A percentile compares a stretch with the other conserved stretches of the same genome.
Conservation (phyloP, 352 stramenopile genomes). For the Globisporangium barbulae region DNA sequence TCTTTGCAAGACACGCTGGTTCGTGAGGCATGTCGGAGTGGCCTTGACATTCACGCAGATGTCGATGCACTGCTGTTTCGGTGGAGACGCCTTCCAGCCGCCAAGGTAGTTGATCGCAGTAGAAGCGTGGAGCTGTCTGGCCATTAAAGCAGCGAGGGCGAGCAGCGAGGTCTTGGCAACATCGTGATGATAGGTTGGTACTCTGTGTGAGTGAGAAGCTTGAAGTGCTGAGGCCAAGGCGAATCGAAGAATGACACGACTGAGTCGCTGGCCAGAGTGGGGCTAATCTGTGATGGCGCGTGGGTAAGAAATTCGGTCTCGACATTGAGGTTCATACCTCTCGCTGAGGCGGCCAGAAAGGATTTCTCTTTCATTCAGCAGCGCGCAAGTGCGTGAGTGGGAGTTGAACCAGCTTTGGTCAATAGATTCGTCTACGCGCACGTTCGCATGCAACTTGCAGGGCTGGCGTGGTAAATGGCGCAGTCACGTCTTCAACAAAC, state of each 20-base stretch:
- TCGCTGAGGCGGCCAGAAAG: neutral
- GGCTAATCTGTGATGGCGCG: slow-evolving; percentile 1
- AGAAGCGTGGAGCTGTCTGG: slow-evolving; percentile 13
- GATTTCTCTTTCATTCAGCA: no score
- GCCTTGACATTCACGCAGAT: slow-evolving; percentile 64
- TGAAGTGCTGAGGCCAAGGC: neutral
- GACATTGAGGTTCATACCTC: neutral
- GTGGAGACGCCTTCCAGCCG: slow-evolving; percentile 45
- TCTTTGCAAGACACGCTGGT: slow-evolving; percentile 52
- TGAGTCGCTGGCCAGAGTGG: no score
- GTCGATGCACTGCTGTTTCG: slow-evolving; percentile 60
- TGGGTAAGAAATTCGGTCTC: neutral
- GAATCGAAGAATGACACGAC: neutral
- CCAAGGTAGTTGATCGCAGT: slow-evolving; percentile 50
- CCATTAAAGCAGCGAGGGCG: neutral
- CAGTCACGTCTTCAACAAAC: slow-evolving; percentile 51
- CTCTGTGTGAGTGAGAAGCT: neutral
- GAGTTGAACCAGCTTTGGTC: neutral
- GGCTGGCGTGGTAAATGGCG: slow-evolving; percentile 46
- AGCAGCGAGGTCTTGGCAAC: slow-evolving; percentile 13
- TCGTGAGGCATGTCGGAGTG: slow-evolving; percentile 54
- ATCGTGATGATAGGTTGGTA: neutral
- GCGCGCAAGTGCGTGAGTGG: no score
- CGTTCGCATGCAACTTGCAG: no score
- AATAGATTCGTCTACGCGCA: neutral